A percentile compares a stretch with the other conserved stretches of the same genome.
phyloP scores from a whole-genome alignment of 106 monocot species.

The Ottelia alismoides region DNA sequence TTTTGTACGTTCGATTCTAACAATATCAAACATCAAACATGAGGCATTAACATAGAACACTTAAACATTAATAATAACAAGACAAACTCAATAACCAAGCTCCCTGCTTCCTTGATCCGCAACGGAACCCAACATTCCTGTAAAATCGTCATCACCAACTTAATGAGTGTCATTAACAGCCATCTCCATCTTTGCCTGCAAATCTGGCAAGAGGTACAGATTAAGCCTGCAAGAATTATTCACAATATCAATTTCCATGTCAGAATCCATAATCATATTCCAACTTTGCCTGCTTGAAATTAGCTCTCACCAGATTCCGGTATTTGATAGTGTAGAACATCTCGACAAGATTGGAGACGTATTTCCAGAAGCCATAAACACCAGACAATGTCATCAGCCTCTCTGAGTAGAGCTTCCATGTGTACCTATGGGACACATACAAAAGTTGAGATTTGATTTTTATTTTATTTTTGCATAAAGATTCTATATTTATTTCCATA shows the following conservation, averaged over 20 bases:
- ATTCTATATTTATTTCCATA: too few relatives aligned
- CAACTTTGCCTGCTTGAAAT: too few relatives aligned
- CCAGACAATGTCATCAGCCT: slow-evolving; percentile 24
- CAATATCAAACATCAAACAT: too few relatives aligned
- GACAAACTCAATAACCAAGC: too few relatives aligned
- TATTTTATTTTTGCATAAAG: too few relatives aligned
- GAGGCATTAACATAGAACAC: too few relatives aligned
- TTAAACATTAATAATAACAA: too few relatives aligned
- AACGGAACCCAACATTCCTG: too few relatives aligned
- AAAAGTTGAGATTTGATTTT: background rate
- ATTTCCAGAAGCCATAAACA: slow-evolving; percentile 30
- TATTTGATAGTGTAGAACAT: slow-evolving; percentile 29
- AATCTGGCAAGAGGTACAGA: slow-evolving; percentile 22
- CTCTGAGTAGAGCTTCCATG: slow-evolving; percentile 29
- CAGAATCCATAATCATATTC: background rate
- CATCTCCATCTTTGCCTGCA: slow-evolving; percentile 4
- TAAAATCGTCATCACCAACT: too few relatives aligned
- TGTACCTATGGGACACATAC: slow-evolving; percentile 16
- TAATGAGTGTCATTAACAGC: slow-evolving; percentile 8
- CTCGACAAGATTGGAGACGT: slow-evolving; percentile 23
- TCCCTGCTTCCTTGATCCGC: too few relatives aligned
- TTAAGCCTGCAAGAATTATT: slow-evolving; percentile 9
- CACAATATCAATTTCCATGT: background rate
- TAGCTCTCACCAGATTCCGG: slow-evolving; percentile 26
- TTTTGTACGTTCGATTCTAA: too few relatives aligned